Percentiles rank a stretch among this genome's conserved stretches.
These are phyloP conservation scores for Imleria badia DNA, from an alignment of 768 basidiomycete species.

Conservation along the genomic window DNA sequence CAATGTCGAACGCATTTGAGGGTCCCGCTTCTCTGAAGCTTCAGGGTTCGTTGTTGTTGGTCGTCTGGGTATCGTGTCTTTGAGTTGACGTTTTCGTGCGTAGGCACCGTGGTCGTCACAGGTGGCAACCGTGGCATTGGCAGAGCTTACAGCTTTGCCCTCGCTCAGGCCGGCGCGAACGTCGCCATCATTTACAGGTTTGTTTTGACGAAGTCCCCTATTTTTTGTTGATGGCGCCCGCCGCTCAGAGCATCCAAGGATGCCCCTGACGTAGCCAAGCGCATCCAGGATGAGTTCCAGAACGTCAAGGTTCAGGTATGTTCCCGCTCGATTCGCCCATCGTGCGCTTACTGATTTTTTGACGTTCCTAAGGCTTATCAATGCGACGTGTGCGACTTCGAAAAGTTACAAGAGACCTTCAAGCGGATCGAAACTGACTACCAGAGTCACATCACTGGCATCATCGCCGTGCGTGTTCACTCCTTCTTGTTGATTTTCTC, in stretches of 20 bases:
- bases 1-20: conserved; percentile 1
- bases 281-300: conserved; percentile 47
- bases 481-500: fast-evolving
- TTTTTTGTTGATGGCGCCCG: neutral
- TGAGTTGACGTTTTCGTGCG: neutral
- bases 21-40: conserved; percentile 26
- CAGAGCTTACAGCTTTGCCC: conserved; percentile 48
- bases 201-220: neutral
- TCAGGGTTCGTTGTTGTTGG: conserved; percentile 22
- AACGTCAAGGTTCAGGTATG: conserved; percentile 41
- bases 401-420: conserved; percentile 44
- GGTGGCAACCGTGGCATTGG: conserved; percentile 67
- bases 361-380: conserved; percentile 51
- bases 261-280: conserved; percentile 47
- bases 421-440: conserved; percentile 49
- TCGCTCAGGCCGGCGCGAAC: conserved; percentile 53
- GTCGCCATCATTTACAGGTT: conserved; percentile 65
- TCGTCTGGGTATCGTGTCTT: no score
- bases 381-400: conserved; percentile 56
- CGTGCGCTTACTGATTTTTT: neutral
- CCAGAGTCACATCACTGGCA: conserved; percentile 42
- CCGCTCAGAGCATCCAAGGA: conserved; percentile 43
- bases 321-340: neutral
- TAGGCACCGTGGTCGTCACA: conserved; percentile 52
- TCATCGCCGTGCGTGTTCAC: conserved; percentile 48